A percentile compares a stretch with the other conserved stretches of the same genome.
Conservation (phyloP, 2,329 filamentous ascomycete species). For the Talaromyces islandicus region DNA sequence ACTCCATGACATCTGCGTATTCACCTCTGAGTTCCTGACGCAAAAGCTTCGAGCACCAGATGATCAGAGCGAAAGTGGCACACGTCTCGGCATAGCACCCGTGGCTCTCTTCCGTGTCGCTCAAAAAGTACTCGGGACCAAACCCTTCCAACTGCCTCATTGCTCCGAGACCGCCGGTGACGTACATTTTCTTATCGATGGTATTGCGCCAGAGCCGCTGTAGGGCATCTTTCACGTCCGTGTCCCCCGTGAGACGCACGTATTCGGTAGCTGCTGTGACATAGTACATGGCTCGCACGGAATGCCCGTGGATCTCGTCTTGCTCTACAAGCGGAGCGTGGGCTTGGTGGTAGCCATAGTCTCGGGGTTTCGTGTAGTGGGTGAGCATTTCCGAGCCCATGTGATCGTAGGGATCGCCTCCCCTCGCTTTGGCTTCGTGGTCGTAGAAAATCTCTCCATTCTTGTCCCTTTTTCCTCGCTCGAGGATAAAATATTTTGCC, state of each 20-base stretch:
- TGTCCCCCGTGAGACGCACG: constrained; percentile 30
- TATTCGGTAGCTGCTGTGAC: constrained; percentile 55
- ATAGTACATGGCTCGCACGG: constrained; percentile 57
- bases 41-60: constrained; percentile 11
- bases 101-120: constrained; percentile 54
- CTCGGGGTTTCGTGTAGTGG: constrained; percentile 35
- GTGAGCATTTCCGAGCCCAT: constrained; percentile 31
- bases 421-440: constrained; percentile 47
- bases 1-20: constrained; percentile 56
- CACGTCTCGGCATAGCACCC: constrained; percentile 60
- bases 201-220: constrained; percentile 54
- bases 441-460: constrained; percentile 50
- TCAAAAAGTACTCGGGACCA: constrained; percentile 54
- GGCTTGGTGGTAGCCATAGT: constrained; percentile 51
- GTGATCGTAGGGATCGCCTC: constrained; percentile 36
- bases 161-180: constrained; percentile 56
- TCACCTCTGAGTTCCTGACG: constrained; percentile 38
- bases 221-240: constrained; percentile 36
- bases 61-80: constrained; percentile 32
- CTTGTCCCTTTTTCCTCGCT: constrained; percentile 46
- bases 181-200: constrained; percentile 56
- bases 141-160: constrained; percentile 57
- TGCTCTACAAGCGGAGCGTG: constrained; percentile 52
- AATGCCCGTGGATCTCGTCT: constrained; percentile 52
- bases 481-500: constrained; percentile 52